A percentile compares a stretch with the other conserved stretches of the same genome.
These are phyloP conservation scores for Candida vaughaniae DNA, from an alignment of 805 yeast genomes.

Conservation along the genomic window DNA sequence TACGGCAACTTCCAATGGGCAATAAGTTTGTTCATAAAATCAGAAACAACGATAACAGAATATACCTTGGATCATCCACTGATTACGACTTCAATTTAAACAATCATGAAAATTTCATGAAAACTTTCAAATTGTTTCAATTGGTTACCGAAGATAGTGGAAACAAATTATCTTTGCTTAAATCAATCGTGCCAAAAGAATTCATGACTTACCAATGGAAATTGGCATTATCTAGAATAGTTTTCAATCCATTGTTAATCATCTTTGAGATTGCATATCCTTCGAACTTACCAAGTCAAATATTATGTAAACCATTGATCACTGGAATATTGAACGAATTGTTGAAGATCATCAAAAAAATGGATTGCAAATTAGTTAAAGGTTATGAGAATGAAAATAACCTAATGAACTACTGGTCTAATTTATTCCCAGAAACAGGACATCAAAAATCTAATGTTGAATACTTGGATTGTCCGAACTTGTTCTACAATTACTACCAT, in stretches of 20 bases:
- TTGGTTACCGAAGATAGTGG: slow-evolving; percentile 31
- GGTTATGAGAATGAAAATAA: slow-evolving; percentile 68
- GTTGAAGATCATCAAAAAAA: slow-evolving; percentile 66
- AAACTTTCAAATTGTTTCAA: slow-evolving; percentile 31
- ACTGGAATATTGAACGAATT: slow-evolving; percentile 79
- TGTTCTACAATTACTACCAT: slow-evolving; percentile 65
- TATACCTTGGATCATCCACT: slow-evolving; percentile 38
- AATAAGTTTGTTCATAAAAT: slow-evolving; percentile 31
- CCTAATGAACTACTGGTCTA: slow-evolving; percentile 53
- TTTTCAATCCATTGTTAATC: slow-evolving; percentile 74
- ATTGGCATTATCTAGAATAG: slow-evolving; percentile 73
- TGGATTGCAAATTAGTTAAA: slow-evolving; percentile 71
- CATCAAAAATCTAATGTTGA: slow-evolving; percentile 17
- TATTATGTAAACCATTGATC: slow-evolving; percentile 80
- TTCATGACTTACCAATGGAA: slow-evolving; percentile 81
- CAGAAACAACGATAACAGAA: slow-evolving; percentile 42
- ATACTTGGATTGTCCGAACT: slow-evolving; percentile 50
- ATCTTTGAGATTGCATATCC: slow-evolving; percentile 73
- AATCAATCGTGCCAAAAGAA: slow-evolving; percentile 52
- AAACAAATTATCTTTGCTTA: slow-evolving; percentile 46
- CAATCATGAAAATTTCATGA: slow-evolving; percentile 13
- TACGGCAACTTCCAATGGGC: slow-evolving; percentile 31
- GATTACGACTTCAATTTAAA: slow-evolving; percentile 12
- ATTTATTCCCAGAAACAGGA: slow-evolving; percentile 34
- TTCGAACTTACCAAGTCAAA: slow-evolving; percentile 55